phyloP scores from a whole-genome alignment of 192 early-diverging fungal species.

The Coemansia sp. region DNA sequence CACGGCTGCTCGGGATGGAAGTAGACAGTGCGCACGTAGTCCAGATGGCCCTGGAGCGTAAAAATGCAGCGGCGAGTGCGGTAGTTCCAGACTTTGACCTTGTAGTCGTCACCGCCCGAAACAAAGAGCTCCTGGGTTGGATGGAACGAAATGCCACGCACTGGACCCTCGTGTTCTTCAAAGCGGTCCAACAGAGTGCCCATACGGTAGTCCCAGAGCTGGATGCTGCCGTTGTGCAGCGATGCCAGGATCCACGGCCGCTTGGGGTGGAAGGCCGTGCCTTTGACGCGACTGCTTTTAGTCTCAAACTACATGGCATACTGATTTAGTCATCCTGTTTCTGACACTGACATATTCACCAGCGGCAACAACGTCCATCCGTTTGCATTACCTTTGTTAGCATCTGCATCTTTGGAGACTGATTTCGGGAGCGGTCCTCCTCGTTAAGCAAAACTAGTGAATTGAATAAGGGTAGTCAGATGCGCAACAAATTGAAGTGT shows the following conservation, averaged over 20 bases:
- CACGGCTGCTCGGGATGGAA: constrained; percentile 99
- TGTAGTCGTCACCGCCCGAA: constrained; percentile 98
- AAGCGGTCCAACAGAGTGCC: constrained; percentile 96
- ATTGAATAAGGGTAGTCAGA: background rate
- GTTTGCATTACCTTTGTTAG: constrained; percentile 36
- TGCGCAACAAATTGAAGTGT: background rate
- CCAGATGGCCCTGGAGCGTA: constrained; percentile 95
- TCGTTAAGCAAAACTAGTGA: background rate
- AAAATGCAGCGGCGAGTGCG: constrained; percentile 95
- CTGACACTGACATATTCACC: background rate
- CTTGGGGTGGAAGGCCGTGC: constrained; percentile 93
- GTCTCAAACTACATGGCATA: constrained; percentile 7
- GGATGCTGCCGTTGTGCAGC: constrained; percentile 95
- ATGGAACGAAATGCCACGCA: constrained; percentile 95
- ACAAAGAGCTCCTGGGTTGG: constrained; percentile 96
- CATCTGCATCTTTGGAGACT: constrained; percentile 19
- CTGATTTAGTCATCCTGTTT: background rate
- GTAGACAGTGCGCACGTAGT: constrained; percentile 94
- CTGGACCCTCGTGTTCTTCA: constrained; percentile 99
- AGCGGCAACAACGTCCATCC: background rate
- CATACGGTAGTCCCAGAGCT: constrained; percentile 99
- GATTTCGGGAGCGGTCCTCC: background rate
- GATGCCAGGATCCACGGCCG: constrained; percentile 98
- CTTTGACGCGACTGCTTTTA: constrained; percentile 79
- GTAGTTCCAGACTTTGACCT: constrained; percentile 99